Base-by-base conservation (phyloP, 352 stramenopile genomes). In the Globisporangium alternatum region DNA sequence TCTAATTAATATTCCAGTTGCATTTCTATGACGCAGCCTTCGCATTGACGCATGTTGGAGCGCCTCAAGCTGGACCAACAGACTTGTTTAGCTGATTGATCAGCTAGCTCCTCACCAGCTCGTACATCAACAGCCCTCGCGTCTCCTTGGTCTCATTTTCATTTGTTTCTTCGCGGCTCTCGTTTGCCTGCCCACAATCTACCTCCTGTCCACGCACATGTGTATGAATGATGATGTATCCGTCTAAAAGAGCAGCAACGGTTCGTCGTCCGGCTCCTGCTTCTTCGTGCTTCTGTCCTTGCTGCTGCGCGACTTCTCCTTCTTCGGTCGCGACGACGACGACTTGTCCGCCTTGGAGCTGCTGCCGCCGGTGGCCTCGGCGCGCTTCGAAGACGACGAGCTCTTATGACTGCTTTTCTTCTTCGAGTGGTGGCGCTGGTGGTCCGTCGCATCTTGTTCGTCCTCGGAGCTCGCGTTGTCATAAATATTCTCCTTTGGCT, bases 171-270 rank as follows among this genome's bases (percentile, higher is more conserved):
- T 1, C 33, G 7, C 10, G 33, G 33, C 35, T 41, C 35, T 41
- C 10, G 35, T 39, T 39, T 39, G 35, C 15, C 10, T 41, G 35
- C 35, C 12, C 35, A 41, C 35, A 41, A 41, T 55, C 41, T 41
- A 30, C 49, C 37, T n/a, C 15, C 31, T 35, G 31, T 31, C 54
- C 21, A 57, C 39, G 25, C 55, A 49, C 61, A 54, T n/a, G n/a
- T 25, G 31, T 25, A 59, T 47, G 41, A 22, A 47, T 47, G 35
- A 41, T 41, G 35, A 21, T 47, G 41, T 47, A 45, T 45, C 39
- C 56, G 62, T 85, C 76, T 92, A 94, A 83, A 94, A 90, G 43
- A 94, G 76, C 67, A 94, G 64, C 64, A 94, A 73, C 49, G 79
- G 78, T 69, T 91, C 77, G 60, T 80, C 81, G 60, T 80, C 81